Evolutionary conservation across 257 asterid species (phyloP), one percentile per base, ranked within the genome.

Genomic region (Mentha longifolia): DNA sequence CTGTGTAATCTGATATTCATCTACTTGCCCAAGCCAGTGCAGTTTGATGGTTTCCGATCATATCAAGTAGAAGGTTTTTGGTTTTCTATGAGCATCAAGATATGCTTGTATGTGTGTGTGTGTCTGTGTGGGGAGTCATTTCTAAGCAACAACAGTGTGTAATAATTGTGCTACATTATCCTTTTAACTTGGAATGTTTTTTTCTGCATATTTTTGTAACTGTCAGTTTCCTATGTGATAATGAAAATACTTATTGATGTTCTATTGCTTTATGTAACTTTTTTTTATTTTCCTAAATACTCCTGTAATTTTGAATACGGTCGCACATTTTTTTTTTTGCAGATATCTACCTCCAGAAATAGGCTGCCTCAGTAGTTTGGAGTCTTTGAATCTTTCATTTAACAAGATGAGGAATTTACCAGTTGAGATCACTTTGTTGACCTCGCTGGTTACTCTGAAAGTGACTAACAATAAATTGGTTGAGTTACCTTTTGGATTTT

Each of bases 341-440:
- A 95, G 99, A 83, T 88, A 81, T 82, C 92, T 95, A 62, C 99
- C 98, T 70, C 92, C 96, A 25, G 99, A 92, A 80, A 95, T 94
- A 71, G 97, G 92, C 52, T 87, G 77, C 67, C 98, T 94, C 47
- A 70, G 20, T 71, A 84, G 83, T 71, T 85, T 94, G 79, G 99
- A 94, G 85, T 81, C 77, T 82, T 83, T 95, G 76, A 92, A 95
- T 77, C 86, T 92, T 78, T 95, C 99, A 45, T 95, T 89, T 72
- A 95, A 95, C 78, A 92, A 92, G 83, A 81, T 95, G 92, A 91
- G 89, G 93, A 88, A 73, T 67, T 87, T 95, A 74, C 99, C 98
- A 0, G 81, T 77, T 77, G 98, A 94, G 79, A 81, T 94, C 71
- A 77, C 92, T 79, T 78, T 63, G 52, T 79, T 94, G 78, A 82